phyloP scores from a whole-genome alignment of 2,329 filamentous ascomycete genomes.

The Thielaviopsis populi region DNA sequence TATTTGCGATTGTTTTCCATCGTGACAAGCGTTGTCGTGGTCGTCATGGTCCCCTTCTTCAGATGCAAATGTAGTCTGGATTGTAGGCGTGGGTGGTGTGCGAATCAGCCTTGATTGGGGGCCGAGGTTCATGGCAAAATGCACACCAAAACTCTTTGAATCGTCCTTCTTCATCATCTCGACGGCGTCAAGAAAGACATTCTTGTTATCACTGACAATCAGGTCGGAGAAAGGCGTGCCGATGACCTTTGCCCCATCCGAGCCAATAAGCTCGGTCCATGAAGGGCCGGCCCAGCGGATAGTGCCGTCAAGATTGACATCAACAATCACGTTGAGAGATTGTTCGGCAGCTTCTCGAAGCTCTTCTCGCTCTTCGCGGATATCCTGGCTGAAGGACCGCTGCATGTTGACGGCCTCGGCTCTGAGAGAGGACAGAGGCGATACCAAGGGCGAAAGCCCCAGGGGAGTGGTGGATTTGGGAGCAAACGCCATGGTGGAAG shows the following conservation, averaged over 20 bases:
- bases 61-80: conserved; percentile 25
- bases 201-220: conserved; percentile 61
- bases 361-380: conserved; percentile 84
- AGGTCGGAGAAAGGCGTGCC: conserved; percentile 68
- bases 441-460: conserved; percentile 11
- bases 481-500: conserved; percentile 5
- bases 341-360: conserved; percentile 91
- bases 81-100: conserved; percentile 12
- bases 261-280: conserved; percentile 87
- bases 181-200: conserved; percentile 66
- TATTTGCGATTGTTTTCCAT: conserved; percentile 19
- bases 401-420: conserved; percentile 40
- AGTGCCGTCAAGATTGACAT: conserved; percentile 76
- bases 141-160: conserved; percentile 77
- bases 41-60: conserved; percentile 21
- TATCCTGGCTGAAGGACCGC: conserved; percentile 67
- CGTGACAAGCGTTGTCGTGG: conserved; percentile 22
- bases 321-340: conserved; percentile 89
- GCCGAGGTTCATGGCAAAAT: conserved; percentile 59
- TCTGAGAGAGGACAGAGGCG: conserved; percentile 35
- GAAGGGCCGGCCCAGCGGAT: conserved; percentile 95
- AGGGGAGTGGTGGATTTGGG: neutral
- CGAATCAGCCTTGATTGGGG: conserved; percentile 35
- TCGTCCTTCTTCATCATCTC: conserved; percentile 87
- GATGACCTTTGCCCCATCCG: conserved; percentile 53